Base-by-base conservation (phyloP, 2,329 filamentous ascomycete genomes). In the Fusarium pseudocircinatum region DNA sequence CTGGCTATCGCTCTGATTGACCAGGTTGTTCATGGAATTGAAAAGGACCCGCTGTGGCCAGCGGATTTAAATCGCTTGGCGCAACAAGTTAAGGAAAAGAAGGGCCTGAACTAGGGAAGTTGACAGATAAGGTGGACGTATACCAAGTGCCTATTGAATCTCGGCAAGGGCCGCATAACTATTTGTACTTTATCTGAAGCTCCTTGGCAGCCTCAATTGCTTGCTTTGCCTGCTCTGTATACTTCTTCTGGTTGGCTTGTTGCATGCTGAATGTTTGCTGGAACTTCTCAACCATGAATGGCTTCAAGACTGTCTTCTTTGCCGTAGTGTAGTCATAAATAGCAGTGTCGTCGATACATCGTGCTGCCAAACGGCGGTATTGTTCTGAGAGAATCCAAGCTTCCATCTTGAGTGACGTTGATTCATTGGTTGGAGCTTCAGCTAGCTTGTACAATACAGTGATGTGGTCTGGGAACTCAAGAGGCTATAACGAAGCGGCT, bases 251-350 rank as follows among this genome's bases (percentile, higher is more conserved):
- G 8, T 40, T 42, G 1, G 40, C 37, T 3, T 37, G 43, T 9
- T 74, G 72, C 9, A 49, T 20, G 4, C 56, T 36, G 5, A 69
- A 74, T 3, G 72, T 74, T 7, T 57, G 30, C 37, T 59, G 63
- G 2, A 74, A 50, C 14, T 63, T 74, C 2, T 74, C 72, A 0
- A 74, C 64, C 71, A 74, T 74, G 7, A 74, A 74, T 0, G 71
- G 71, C 36, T 69, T 65, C 13, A 74, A 24, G 2, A 65, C 64
- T 2, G 71, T 56, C 37, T 72, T 74, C 16, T 69, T 74, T 0
- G 49, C 28, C 0, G 46, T 37, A 0, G 28, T 61, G 15, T 74
- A 74, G 46, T 74, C 72, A 11, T 74, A 74, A 1, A 74, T 72
- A 1, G 44, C 60, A 6, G 71, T 74, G 4, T 74, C 71, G 6